Base-by-base conservation (phyloP, 2,329 filamentous ascomycete species). In the Thelonectria discophora region DNA sequence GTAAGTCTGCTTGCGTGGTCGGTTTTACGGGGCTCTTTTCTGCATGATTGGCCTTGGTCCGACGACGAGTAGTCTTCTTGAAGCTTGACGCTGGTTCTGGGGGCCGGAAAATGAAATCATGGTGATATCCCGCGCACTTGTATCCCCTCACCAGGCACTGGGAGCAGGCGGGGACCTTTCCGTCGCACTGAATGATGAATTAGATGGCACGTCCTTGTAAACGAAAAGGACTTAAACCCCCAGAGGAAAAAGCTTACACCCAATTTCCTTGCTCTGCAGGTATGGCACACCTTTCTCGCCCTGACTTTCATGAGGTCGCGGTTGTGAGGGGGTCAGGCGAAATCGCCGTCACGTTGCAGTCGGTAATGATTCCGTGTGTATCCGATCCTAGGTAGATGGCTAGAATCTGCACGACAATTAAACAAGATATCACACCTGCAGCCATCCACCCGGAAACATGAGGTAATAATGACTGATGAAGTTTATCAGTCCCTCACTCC, bases 211-310 rank as follows among this genome's bases (percentile, higher is more conserved):
- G 12, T 17, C 11, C n/a, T n/a, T n/a, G n/a, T n/a, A n/a, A n/a
- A n/a, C n/a, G n/a, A n/a, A n/a, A n/a, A n/a, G n/a, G n/a, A n/a
- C n/a, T n/a, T n/a, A n/a, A n/a, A n/a, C n/a, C n/a, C n/a, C n/a
- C n/a, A n/a, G n/a, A n/a, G n/a, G n/a, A n/a, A n/a, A n/a, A n/a
- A n/a, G n/a, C n/a, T n/a, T n/a, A n/a, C n/a, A n/a, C n/a, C n/a
- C n/a, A n/a, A n/a, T 43, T 72, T 72, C 9, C 70, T 63, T 8
- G 62, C 61, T 56, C 70, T 65, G 51, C 69, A 72, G 15, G 65
- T 70, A 46, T 71, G 68, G 32, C 69, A 72, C 7, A 71, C 64
- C 12, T 65, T 69, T 32, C 56, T 48, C 43, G 66, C 62, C 40
- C 69, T 55, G 34, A 70, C 55, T 37, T 72, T 72, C 69, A 70